Evolutionary conservation across 139 green algal genomes (phyloP), one percentile per base, ranked within the genome.

Genomic region (Chara braunii): DNA sequence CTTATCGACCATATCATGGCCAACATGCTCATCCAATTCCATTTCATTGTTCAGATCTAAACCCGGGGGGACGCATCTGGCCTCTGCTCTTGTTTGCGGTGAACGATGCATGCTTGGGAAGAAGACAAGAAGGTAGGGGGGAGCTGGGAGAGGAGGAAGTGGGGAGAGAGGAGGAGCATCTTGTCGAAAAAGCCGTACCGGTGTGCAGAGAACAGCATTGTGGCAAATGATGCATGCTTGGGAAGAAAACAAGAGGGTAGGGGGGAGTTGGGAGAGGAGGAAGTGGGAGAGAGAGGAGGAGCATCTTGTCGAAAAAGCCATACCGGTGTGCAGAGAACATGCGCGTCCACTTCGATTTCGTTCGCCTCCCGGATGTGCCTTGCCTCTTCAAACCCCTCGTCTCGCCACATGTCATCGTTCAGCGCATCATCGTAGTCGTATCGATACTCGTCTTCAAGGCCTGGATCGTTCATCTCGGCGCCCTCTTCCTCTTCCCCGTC

Each of bases 291-390:
- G n/a, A n/a, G n/a, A n/a, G n/a, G n/a, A n/a, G n/a, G n/a, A n/a
- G n/a, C n/a, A n/a, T n/a, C n/a, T n/a, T n/a, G n/a, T n/a, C n/a
- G n/a, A 60, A 48, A 12, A 9, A 24, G 34, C 5, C 51, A 18
- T 32, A 72, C 82, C 28, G 90, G 89, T 2, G 85, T 95, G 75
- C 75, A 82, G 61, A 96, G 67, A 8, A 97, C 68, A 81, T 97
- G 92, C 0, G 90, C 54, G 70, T 97, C 92, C 12, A 98, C 37
- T 26, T 60, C 87, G 11, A 95, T 78, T 24, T 44, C 51, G 8
- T 69, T 12, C 22, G 5, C 66, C 43, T 75, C 31, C 12, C 73
- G 68, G 11, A 58, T 40, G 34, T 77, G 43, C 30, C 42, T 18
- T 42, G 28, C n/a, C n/a, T 64, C 60, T 44, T 24, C 28, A 43